These are phyloP conservation scores for Cercospora berteroae DNA, from an alignment of 2,329 filamentous ascomycete genomes.

Conservation along the genomic window DNA sequence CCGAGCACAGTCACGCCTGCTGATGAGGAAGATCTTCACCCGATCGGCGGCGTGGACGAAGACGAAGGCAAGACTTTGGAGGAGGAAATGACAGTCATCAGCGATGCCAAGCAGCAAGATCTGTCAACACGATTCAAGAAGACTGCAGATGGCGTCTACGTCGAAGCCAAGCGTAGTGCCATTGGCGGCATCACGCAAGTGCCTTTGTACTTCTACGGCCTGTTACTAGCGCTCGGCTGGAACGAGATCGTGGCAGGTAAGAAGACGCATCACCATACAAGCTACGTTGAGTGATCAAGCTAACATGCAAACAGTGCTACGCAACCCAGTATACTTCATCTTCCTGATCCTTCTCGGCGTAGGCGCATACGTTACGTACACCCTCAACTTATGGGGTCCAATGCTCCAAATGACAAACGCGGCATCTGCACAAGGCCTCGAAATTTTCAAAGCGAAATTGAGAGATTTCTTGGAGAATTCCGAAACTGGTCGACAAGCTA, in stretches of 20 bases:
- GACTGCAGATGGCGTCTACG: constrained; percentile 94
- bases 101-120: constrained; percentile 85
- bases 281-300: neutral
- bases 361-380: constrained; percentile 85
- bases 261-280: constrained; percentile 34
- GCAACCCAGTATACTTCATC: constrained; percentile 90
- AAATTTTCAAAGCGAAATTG: constrained; percentile 87
- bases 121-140: constrained; percentile 96
- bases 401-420: constrained; percentile 95
- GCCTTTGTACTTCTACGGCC: constrained; percentile 88
- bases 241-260: constrained; percentile 94
- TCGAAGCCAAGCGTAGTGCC: constrained; percentile 94
- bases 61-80: constrained; percentile 84
- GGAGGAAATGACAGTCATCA: constrained; percentile 94
- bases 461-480: constrained; percentile 85
- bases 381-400: constrained; percentile 89
- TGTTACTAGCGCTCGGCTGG: constrained; percentile 92
- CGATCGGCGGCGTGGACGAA: constrained; percentile 91
- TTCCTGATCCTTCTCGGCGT: constrained; percentile 74
- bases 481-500: constrained; percentile 79
- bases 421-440: constrained; percentile 78
- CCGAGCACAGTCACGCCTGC: constrained; percentile 72
- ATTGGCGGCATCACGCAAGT: constrained; percentile 94
- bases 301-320: constrained; percentile 63
- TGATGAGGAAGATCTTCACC: constrained; percentile 84